Conservation (phyloP, 2,329 filamentous ascomycete species). For the Capronia coronata region DNA sequence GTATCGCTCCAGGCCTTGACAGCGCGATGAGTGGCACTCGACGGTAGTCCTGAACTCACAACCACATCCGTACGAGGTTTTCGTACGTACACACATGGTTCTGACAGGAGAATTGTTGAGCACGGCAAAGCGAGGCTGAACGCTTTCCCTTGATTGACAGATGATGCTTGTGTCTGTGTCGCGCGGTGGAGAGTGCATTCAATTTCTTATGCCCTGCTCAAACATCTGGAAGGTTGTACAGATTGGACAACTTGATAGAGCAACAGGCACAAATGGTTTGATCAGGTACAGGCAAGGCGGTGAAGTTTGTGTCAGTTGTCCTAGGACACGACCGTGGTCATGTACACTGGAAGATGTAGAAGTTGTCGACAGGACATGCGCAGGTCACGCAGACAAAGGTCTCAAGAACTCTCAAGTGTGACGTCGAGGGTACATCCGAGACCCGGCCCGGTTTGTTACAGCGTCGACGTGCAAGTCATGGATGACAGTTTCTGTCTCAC, state of each 20-base stretch:
- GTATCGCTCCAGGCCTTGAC: slow-evolving; percentile 21
- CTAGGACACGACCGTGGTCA: slow-evolving; percentile 5
- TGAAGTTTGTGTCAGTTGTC: slow-evolving; percentile 16
- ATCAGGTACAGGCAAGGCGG: slow-evolving; percentile 18
- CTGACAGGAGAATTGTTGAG: neutral
- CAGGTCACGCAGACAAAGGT: slow-evolving; percentile 21
- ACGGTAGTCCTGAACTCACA: slow-evolving; percentile 24
- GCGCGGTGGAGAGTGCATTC: slow-evolving; percentile 6
- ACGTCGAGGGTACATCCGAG: slow-evolving; percentile 27
- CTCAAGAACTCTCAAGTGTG: slow-evolving; percentile 18
- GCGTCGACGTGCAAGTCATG: slow-evolving; percentile 19
- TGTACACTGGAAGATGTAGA: slow-evolving; percentile 13
- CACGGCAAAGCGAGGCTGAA: neutral
- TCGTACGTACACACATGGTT: slow-evolving; percentile 27
- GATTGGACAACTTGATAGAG: slow-evolving; percentile 6
- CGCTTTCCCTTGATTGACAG: slow-evolving; percentile 5
- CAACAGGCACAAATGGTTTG: slow-evolving; percentile 7
- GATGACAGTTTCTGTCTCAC: slow-evolving; percentile 25
- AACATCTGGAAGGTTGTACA: slow-evolving; percentile 7
- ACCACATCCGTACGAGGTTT: slow-evolving; percentile 28
- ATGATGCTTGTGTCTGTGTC: slow-evolving; percentile 13
- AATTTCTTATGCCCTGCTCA: slow-evolving; percentile 16
- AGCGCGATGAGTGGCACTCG: slow-evolving; percentile 18
- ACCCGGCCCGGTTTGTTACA: slow-evolving; percentile 21
- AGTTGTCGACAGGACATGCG: slow-evolving; percentile 17